Conservation (phyloP, 2,329 filamentous ascomycete genomes). For the Fusarium verticillioides region DNA sequence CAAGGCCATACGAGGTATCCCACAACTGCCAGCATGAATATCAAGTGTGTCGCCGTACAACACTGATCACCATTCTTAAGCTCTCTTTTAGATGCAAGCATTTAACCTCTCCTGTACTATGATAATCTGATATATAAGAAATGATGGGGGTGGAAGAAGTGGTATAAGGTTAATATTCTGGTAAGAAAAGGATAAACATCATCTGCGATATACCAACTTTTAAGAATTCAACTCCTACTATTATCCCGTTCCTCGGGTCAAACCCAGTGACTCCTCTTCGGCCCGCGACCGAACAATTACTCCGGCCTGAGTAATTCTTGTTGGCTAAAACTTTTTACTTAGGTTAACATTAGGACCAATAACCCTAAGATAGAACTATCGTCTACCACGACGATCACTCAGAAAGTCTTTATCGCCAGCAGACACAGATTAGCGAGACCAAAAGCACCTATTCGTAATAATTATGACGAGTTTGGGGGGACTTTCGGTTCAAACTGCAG, state of each 20-base stretch:
- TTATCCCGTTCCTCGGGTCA: accelerated
- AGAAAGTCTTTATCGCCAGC: background rate
- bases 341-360: background rate
- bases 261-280: background rate
- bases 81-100: background rate
- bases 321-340: background rate
- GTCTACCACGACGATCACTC: accelerated
- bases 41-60: background rate
- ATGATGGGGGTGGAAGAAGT: accelerated
- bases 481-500: accelerated
- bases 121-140: accelerated
- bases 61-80: background rate
- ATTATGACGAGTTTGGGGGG: background rate
- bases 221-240: too few relatives aligned
- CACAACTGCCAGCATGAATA: background rate
- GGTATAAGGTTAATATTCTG: accelerated
- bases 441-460: background rate
- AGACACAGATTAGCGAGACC: background rate
- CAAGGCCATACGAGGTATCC: background rate
- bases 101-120: background rate
- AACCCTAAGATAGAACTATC: background rate
- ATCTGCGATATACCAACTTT: too few relatives aligned
- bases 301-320: background rate
- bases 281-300: background rate
- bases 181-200: too few relatives aligned